Evolutionary conservation across 495 filamentous ascomycete genomes (phyloP).

Genomic region (Alectoria sarmentosa): DNA sequence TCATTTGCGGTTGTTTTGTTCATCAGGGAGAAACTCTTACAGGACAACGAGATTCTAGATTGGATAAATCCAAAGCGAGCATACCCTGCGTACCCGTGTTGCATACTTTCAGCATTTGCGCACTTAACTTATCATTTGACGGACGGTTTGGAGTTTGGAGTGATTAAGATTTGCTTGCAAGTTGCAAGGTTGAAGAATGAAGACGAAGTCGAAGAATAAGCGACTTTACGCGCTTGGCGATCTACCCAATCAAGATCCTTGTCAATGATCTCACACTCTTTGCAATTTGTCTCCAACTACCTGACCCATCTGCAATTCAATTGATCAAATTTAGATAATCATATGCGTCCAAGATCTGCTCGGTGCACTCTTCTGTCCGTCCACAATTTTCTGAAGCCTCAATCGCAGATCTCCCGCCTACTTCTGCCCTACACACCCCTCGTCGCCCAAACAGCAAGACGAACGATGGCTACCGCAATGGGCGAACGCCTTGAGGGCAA

Average conservation of each 20-base stretch:
- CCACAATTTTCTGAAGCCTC: not conserved
- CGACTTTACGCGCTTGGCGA: not conserved
- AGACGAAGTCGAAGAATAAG: not conserved
- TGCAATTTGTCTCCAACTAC: no score
- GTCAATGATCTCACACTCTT: no score
- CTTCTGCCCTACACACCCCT: not conserved
- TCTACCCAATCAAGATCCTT: conserved; percentile 1
- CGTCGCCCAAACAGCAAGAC: not conserved
- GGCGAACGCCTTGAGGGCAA: conserved; percentile 87
- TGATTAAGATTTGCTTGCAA: no score
- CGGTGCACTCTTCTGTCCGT: not conserved
- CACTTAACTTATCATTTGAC: no score
- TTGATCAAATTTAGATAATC: not conserved
- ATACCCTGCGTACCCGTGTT: no score
- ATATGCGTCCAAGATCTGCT: not conserved
- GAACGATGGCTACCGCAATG: conserved; percentile 67
- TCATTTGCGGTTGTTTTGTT: not conserved
- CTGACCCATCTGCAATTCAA: no score
- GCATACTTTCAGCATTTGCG: no score
- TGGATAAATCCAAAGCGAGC: not conserved
- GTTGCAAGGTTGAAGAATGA: no score
- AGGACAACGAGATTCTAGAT: not conserved
- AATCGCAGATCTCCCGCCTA: not conserved
- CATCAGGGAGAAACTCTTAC: not conserved
- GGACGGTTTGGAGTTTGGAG: no score